Evolutionary conservation across 208 protist species (phyloP), one percentile per base, ranked within the genome.

Genomic region (Vickermania ingenoplastis): DNA sequence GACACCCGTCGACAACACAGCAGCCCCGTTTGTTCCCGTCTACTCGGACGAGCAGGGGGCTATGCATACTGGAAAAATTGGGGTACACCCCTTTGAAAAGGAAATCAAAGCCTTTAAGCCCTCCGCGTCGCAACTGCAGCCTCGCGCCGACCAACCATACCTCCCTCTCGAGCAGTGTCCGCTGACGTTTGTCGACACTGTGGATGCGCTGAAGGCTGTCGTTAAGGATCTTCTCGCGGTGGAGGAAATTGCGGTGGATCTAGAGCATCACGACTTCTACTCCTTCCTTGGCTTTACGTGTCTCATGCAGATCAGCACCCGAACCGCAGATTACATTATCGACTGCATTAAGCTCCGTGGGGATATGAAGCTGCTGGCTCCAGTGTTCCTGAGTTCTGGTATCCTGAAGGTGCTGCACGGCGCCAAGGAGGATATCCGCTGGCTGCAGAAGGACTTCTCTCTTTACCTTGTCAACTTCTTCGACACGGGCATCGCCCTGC

Each of bases 391-490:
- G 50, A 77, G 98, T 59, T 88, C 95, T 1, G 30, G 29, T 2
- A 96, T 98, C 36, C 61, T 98, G n/a, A 99, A 97, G 66, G 95
- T 99, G 1, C 56, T 99, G n/a, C 97, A 99, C 71, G 97, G 97
- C 28, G 88, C 91, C 26, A 83, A 96, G 23, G 88, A 89, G 53
- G 97, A 99, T 73, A 78, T 99, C 22, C 68, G 97, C 3, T 99
- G 97, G 97, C 77, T 99, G 5, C 97, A 99, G 77, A 86, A 97
- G 25, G 98, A 99, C 73, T 99, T 99, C 75, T 90, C 92, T 3
- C 64, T 99, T 7, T 99, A 99, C 70, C 41, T 99, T 52, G 91
- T 99, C 28, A 99, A 99, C 72, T 86, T 99, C 65, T 99, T 99
- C 65, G 97, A 99, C 78, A 99, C 97, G 0, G 94, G 96, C 14